Conservation (phyloP, 495 filamentous ascomycete species). For the Annulohypoxylon maeteangense region DNA sequence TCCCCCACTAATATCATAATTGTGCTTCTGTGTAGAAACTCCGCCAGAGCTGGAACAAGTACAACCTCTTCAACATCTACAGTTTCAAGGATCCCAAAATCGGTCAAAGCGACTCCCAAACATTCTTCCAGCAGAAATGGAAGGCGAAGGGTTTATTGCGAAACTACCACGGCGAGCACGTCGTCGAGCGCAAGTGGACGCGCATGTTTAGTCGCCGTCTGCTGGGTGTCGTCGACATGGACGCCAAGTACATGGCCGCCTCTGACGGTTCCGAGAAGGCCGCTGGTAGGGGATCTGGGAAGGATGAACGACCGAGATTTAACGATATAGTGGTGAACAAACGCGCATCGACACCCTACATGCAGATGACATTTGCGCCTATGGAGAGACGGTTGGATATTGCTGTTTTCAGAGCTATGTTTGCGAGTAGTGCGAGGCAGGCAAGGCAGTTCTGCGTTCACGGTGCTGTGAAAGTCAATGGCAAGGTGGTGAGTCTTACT, state of each 20-base stretch:
- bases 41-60: constrained; percentile 97
- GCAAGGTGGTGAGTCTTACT: constrained; percentile 77
- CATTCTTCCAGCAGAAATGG: constrained; percentile 99
- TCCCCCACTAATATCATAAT: background rate
- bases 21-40: constrained; percentile 67
- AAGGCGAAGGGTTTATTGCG: constrained; percentile 81
- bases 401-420: constrained; percentile 89
- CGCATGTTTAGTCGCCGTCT: constrained; percentile 87
- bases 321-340: background rate
- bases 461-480: constrained; percentile 94
- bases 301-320: constrained; percentile 47
- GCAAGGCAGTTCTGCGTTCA: constrained; percentile 94
- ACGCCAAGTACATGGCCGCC: constrained; percentile 75
- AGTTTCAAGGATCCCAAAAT: constrained; percentile 50
- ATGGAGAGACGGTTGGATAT: constrained; percentile 91
- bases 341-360: constrained; percentile 72
- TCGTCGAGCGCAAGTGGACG: constrained; percentile 88
- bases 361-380: constrained; percentile 92
- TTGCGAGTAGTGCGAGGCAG: constrained; percentile 93
- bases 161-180: constrained; percentile 92
- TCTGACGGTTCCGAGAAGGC: constrained; percentile 84
- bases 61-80: constrained; percentile 90
- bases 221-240: constrained; percentile 85
- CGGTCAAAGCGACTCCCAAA: constrained; percentile 52
- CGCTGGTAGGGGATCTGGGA: constrained; percentile 82